Evolutionary conservation across 179 eudicot genomes (phyloP), one percentile per base, ranked within the genome.

Genomic region (Nepenthes alata): DNA sequence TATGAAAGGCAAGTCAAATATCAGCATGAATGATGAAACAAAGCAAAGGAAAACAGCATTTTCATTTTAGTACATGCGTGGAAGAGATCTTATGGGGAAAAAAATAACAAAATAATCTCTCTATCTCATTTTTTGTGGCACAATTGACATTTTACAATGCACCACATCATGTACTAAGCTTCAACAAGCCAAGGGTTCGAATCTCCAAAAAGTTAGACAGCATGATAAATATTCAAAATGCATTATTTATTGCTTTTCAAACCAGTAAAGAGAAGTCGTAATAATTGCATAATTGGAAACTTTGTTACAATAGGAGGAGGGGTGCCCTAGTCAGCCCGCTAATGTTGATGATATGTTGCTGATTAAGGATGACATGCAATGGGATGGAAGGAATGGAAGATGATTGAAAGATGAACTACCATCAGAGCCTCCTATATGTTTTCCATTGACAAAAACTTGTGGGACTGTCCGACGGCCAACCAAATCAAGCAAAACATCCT

Each of bases 371-470:
- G 25, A 45, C 11, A 11, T 6, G 50, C 50, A 47, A 47, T 47
- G 50, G 50, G 50, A 47, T 11, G 50, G 5, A 3, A 49, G 53
- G 62, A 5, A 25, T 25, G 25, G 25, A 25, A 25, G 25, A 25
- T 25, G 25, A 25, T 16, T 16, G 55, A 61, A 50, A 63, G 58
- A 44, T 58, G 57, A 49, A 85, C 48, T 66, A 89, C 98, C 98
- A 71, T 89, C 98, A 61, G 84, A 85, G 51, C 98, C 98, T 70
- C 96, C 98, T 58, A 91, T 78, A 78, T 91, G 98, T 71, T 91
- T 85, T 57, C 98, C 98, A 58, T 91, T 91, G 47, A 91, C 89
- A 78, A 91, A 91, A 47, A 91, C 84, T 77, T 91, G 98, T 13
- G 98, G 98, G 69, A 91, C 98, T 50, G 98, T 91, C 47, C 87